Base-by-base conservation (phyloP, 192 early-diverging fungal genomes). In the Chytriomyces sp. region DNA sequence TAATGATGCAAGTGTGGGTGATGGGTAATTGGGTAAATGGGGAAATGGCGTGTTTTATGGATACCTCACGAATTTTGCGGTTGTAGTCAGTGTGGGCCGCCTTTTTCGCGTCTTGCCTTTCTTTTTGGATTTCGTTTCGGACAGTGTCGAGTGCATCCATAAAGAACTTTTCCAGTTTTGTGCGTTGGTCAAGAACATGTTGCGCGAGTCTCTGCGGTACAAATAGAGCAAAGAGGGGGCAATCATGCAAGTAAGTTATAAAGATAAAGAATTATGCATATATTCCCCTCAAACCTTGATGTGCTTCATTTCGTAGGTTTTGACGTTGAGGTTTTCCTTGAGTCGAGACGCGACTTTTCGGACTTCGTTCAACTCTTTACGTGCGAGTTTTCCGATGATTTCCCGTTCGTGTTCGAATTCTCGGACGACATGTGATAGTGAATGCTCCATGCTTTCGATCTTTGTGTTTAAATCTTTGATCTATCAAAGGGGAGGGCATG, bases 331-430 rank as follows among this genome's bases (percentile, higher is more conserved):
- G 44, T 73, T 80, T 43, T 76, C 79, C 47, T 79, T 79, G 26
- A 91, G 77, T 49, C 72, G 44, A 2, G 49, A 64, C 3, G 85
- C 81, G 1, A 83, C 70, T 64, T 47, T 82, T 70, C 79, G 62
- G 2, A 90, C 87, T 48, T 89, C 84, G 63, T 88, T 85, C 61
- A 91, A 72, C 73, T 91, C 88, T 45, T 73, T 50, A 23, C 80
- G 67, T 0, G 89, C 88, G 47, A 86, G 68, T 50, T 80, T 76
- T 18, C 84, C 82, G 26, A 91, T 84, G 44, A 87, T 82, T 60
- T 85, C 82, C 6, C 87, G 80, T 70, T 91, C 89, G 47, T 87
- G 82, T 75, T 89, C 88, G 53, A 90, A 91, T 71, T 89, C 89
- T 13, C 85, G 76, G 10, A 91, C 89, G 7, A 91, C 86, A 63